Conservation (phyloP, 108 stramenopile species). For the Stephanodiscus triporus region DNA sequence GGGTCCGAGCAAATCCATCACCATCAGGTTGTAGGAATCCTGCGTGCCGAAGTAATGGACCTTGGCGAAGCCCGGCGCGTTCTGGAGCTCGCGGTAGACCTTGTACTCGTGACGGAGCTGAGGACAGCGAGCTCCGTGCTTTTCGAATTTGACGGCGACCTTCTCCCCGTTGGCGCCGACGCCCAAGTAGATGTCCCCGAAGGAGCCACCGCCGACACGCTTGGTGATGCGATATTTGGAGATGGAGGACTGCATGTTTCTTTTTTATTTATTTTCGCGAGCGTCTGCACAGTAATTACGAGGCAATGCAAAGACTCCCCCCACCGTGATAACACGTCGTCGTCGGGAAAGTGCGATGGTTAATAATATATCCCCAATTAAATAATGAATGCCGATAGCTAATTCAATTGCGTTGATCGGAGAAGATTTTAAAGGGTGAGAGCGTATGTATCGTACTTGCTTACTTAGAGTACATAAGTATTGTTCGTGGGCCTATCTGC, state of each 20-base stretch:
- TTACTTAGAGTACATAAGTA: too few relatives aligned
- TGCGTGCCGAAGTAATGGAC: slow-evolving; percentile 98
- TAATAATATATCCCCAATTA: too few relatives aligned
- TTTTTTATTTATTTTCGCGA: background rate
- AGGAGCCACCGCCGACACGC: slow-evolving; percentile 99
- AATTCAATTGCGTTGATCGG: too few relatives aligned
- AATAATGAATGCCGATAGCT: too few relatives aligned
- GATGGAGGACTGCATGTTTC: slow-evolving; percentile 57
- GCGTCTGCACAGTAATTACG: background rate
- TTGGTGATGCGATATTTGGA: slow-evolving; percentile 98
- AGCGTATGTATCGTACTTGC: too few relatives aligned
- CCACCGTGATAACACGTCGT: too few relatives aligned
- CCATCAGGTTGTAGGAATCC: slow-evolving; percentile 98
- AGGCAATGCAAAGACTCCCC: too few relatives aligned
- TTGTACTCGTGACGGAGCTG: slow-evolving; percentile 99
- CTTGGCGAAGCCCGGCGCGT: slow-evolving; percentile 94
- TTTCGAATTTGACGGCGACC: slow-evolving; percentile 94
- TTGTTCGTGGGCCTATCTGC: too few relatives aligned
- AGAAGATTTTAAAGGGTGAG: too few relatives aligned
- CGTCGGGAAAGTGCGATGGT: too few relatives aligned
- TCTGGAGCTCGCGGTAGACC: slow-evolving; percentile 98
- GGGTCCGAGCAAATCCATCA: slow-evolving; percentile 99
- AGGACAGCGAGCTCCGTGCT: slow-evolving; percentile 91
- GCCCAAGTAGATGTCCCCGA: slow-evolving; percentile 99
- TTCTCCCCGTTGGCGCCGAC: slow-evolving; percentile 90